phyloP scores from a whole-genome alignment of 768 basidiomycete species.

The Rhodotorula babjevae region DNA sequence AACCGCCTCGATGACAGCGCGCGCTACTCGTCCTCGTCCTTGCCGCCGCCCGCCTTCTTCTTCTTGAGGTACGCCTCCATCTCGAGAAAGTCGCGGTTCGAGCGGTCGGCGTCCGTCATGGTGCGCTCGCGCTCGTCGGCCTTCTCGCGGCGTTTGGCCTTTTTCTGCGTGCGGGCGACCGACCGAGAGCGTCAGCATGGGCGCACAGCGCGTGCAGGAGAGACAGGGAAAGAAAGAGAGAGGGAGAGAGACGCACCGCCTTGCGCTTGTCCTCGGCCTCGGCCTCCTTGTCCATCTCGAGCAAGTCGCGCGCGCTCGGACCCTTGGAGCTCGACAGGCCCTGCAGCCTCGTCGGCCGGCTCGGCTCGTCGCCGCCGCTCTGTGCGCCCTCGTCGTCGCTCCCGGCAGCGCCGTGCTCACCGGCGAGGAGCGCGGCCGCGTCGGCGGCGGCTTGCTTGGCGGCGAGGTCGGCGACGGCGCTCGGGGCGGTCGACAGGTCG shows the following conservation, averaged over 20 bases:
- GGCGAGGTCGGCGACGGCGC: constrained; percentile 21
- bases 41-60: background rate
- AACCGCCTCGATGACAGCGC: no score
- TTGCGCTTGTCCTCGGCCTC: constrained; percentile 63
- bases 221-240: background rate
- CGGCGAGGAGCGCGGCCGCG: background rate
- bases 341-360: constrained; percentile 57
- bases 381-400: constrained; percentile 50
- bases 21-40: background rate
- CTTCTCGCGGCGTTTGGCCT: constrained; percentile 12
- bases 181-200: background rate
- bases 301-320: constrained; percentile 74
- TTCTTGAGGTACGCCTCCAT: constrained; percentile 7
- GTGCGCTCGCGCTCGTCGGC: background rate
- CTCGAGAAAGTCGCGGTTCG: constrained; percentile 5
- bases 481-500: constrained; percentile 18
- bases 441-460: constrained; percentile 20
- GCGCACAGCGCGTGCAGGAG: background rate
- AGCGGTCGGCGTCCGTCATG: constrained; percentile 18
- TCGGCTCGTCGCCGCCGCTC: constrained; percentile 15
- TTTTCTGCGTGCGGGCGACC: constrained; percentile 2
- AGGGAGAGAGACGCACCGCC: constrained; percentile 55
- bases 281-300: constrained; percentile 69
- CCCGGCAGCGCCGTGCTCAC: constrained; percentile 46
- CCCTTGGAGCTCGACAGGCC: constrained; percentile 69